Percentiles rank a stretch among this genome's conserved stretches.
These are phyloP conservation scores for Boechera stricta DNA, from an alignment of 345 rosid species.

Conservation along the genomic window DNA sequence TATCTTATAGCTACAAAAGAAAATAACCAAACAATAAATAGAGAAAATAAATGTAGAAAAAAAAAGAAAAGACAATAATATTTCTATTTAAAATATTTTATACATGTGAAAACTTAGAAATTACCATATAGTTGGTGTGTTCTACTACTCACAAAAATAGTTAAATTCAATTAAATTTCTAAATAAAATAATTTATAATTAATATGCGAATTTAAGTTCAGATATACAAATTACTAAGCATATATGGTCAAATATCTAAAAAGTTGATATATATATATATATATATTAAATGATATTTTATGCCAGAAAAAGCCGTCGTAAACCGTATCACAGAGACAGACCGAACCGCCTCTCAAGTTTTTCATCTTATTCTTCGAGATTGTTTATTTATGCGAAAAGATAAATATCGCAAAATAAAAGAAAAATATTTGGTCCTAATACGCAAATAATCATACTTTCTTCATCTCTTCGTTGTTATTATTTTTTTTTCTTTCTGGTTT, in stretches of 20 bases:
- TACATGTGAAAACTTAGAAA: no score
- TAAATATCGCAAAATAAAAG: constrained; percentile 15
- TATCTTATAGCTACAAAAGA: not conserved
- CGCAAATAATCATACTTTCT: constrained; percentile 7
- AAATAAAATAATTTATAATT: not conserved
- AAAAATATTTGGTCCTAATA: constrained; percentile 25
- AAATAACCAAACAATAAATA: not conserved
- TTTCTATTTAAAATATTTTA: no score
- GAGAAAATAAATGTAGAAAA: not conserved
- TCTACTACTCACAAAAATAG: not conserved
- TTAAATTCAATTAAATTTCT: not conserved
- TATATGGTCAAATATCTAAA: not conserved
- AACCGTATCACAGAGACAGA: constrained; percentile 4
- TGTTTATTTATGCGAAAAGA: not conserved
- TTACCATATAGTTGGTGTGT: not conserved
- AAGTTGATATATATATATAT: not conserved
- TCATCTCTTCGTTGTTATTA: not conserved
- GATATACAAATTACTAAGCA: not conserved
- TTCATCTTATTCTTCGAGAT: not conserved
- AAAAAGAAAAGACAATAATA: not conserved
- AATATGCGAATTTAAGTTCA: no score
- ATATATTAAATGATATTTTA: no score
- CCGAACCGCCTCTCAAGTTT: constrained; percentile 13
- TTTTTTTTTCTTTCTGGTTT: not conserved
- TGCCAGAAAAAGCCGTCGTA: constrained; percentile 17